A percentile compares a stretch with the other conserved stretches of the same genome.
Conservation (phyloP, 2,329 filamentous ascomycete species). For the Cladosporium sp. region DNA sequence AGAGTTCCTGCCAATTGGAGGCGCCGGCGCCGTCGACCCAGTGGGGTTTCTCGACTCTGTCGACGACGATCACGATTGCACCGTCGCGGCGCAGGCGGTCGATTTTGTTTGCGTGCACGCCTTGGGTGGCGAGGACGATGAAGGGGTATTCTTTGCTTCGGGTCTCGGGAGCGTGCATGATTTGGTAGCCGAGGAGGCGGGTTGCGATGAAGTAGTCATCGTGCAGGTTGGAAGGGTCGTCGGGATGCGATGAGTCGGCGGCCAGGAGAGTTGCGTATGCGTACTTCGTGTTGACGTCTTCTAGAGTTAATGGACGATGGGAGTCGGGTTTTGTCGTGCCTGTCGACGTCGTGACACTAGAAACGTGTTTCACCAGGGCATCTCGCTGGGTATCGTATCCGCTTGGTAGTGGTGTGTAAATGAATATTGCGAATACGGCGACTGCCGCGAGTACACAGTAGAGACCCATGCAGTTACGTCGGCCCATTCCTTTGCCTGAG, state of each 20-base stretch:
- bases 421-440: conserved; percentile 5
- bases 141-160: conserved; percentile 25
- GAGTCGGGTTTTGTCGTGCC: background rate
- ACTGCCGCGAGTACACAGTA: conserved; percentile 3
- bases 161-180: conserved; percentile 30
- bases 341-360: background rate
- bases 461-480: conserved; percentile 5
- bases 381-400: conserved; percentile 8
- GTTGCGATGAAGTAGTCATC: conserved; percentile 30
- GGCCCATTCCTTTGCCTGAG: background rate
- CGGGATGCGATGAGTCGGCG: conserved; percentile 9
- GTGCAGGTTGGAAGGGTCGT: conserved; percentile 17
- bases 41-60: conserved; percentile 13
- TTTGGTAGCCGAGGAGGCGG: conserved; percentile 29
- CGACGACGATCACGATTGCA: conserved; percentile 24
- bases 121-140: conserved; percentile 27
- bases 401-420: conserved; percentile 9
- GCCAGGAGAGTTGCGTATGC: conserved; percentile 30
- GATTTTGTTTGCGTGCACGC: conserved; percentile 24
- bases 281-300: conserved; percentile 16
- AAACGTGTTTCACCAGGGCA: conserved; percentile 8
- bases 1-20: conserved; percentile 31
- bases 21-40: conserved; percentile 11
- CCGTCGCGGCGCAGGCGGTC: conserved; percentile 26
- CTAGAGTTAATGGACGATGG: background rate